These are phyloP conservation scores for Gaeumannomyces sp. DNA, from an alignment of 2,329 filamentous ascomycete genomes.

Conservation along the genomic window DNA sequence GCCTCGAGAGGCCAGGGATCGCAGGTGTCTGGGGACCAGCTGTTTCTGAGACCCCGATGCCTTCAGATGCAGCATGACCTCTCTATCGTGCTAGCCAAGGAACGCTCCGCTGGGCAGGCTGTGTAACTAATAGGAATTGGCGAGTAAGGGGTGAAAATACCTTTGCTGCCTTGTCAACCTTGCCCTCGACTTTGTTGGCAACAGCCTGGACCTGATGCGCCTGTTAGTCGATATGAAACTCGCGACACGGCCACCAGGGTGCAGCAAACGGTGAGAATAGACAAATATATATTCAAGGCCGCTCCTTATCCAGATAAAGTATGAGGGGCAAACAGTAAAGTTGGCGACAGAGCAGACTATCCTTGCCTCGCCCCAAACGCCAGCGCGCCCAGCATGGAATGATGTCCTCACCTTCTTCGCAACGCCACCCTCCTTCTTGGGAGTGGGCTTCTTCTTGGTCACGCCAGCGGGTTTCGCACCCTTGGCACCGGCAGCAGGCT, in stretches of 20 bases:
- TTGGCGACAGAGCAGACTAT: too few relatives aligned
- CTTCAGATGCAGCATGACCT: too few relatives aligned
- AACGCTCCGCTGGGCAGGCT: too few relatives aligned
- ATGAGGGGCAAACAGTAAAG: background rate
- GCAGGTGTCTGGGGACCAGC: too few relatives aligned
- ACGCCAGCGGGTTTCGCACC: constrained; percentile 27
- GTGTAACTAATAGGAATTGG: background rate
- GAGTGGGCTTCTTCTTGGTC: constrained; percentile 30
- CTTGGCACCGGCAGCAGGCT: constrained; percentile 18
- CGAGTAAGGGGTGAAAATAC: background rate
- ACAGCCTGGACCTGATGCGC: constrained; percentile 23
- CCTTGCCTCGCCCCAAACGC: background rate
- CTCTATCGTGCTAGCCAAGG: too few relatives aligned
- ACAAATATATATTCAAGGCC: too few relatives aligned
- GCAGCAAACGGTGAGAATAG: background rate
- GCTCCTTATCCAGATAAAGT: too few relatives aligned
- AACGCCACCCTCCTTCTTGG: constrained; percentile 28
- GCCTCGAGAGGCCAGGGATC: too few relatives aligned
- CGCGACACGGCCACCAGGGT: background rate
- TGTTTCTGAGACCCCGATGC: too few relatives aligned
- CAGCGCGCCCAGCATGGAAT: background rate
- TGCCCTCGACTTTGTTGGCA: constrained; percentile 11
- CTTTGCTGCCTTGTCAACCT: constrained; percentile 7
- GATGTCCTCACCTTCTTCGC: constrained; percentile 24
- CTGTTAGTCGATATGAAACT: background rate